A percentile compares a stretch with the other conserved stretches of the same genome.
phyloP scores from a whole-genome alignment of 345 rosid genomes.

The Acer yangbiense region DNA sequence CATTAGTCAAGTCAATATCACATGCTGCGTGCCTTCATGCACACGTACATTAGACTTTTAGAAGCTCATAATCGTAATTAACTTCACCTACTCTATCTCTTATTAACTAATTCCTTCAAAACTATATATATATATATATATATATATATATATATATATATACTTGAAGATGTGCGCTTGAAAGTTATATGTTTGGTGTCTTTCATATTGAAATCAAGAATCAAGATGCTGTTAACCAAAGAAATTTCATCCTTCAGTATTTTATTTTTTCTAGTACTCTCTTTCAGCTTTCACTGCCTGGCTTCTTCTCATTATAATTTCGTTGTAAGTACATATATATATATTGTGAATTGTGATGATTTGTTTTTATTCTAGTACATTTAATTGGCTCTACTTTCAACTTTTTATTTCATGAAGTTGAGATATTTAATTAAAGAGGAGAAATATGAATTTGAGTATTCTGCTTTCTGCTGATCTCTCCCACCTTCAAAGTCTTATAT shows the following conservation, averaged over 20 bases:
- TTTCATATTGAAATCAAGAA: no score
- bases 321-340: neutral
- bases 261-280: conserved; percentile 9
- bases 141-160: no score
- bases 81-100: neutral
- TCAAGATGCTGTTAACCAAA: neutral
- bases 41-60: no score
- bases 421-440: neutral
- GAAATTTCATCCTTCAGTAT: neutral
- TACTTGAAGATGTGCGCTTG: neutral
- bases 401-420: no score
- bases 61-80: neutral
- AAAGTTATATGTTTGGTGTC: neutral
- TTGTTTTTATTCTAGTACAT: neutral
- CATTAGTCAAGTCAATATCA: neutral
- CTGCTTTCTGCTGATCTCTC: no score
- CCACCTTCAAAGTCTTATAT: no score
- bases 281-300: neutral
- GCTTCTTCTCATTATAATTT: conserved; percentile 17
- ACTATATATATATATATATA: no score
- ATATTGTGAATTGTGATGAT: neutral
- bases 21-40: neutral
- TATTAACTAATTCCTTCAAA: neutral
- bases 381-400: no score
- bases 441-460: neutral